These are phyloP conservation scores for Hemisphaericaspora subhashii DNA, from an alignment of 1,139 yeast species.

Conservation along the genomic window DNA sequence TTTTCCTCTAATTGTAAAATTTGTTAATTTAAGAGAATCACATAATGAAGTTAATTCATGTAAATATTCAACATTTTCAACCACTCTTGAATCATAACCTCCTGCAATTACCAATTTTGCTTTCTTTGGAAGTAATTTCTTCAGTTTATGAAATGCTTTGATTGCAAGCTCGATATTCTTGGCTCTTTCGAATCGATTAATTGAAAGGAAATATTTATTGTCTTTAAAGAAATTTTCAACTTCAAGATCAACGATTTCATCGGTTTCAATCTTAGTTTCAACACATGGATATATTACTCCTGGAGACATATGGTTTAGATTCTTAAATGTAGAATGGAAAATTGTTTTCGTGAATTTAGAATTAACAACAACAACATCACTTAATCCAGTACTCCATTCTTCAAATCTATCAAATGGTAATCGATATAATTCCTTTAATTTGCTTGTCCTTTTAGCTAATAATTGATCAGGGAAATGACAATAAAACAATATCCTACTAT, in stretches of 20 bases:
- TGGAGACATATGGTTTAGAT: constrained; percentile 48
- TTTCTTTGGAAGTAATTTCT: constrained; percentile 14
- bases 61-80: constrained; percentile 75
- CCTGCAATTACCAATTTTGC: constrained; percentile 73
- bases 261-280: constrained; percentile 29
- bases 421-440: constrained; percentile 66
- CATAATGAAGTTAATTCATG: constrained; percentile 57
- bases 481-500: constrained; percentile 65
- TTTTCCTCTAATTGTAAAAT: constrained; percentile 50
- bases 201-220: constrained; percentile 58
- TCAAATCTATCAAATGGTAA: constrained; percentile 81
- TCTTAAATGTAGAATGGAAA: constrained; percentile 62
- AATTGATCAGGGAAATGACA: constrained; percentile 96
- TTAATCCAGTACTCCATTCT: constrained; percentile 71
- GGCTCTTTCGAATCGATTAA: constrained; percentile 86
- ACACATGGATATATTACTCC: constrained; percentile 91
- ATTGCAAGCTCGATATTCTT: constrained; percentile 82
- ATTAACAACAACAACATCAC: constrained; percentile 85
- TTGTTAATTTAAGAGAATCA: constrained; percentile 42
- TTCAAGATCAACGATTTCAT: constrained; percentile 23
- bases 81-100: constrained; percentile 81
- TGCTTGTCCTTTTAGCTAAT: constrained; percentile 58
- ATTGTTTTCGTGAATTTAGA: constrained; percentile 77
- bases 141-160: constrained; percentile 53
- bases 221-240: constrained; percentile 34